These are phyloP conservation scores for Daldinia sp. DNA, from an alignment of 2,329 filamentous ascomycete genomes.

Conservation along the genomic window DNA sequence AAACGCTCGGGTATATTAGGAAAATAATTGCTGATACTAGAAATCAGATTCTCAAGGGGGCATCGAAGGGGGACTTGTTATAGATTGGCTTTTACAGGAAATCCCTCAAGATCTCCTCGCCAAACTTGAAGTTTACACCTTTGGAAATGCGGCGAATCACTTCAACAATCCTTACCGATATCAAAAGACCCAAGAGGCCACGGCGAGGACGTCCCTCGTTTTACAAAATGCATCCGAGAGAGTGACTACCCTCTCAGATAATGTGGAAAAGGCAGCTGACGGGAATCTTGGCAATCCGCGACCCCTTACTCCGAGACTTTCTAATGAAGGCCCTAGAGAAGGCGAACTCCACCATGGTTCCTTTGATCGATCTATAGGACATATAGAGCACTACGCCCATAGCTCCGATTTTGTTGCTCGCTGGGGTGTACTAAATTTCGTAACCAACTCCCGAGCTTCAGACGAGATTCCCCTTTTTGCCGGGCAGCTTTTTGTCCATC, in stretches of 20 bases:
- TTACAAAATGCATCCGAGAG: not conserved
- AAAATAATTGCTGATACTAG: not conserved
- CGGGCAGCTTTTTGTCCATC: not conserved
- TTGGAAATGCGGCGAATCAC: constrained; percentile 1
- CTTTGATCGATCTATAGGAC: not conserved
- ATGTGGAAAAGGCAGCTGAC: not conserved
- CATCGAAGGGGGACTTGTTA: not conserved
- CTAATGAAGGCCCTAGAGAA: not conserved
- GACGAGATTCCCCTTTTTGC: not conserved
- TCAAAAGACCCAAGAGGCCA: not conserved
- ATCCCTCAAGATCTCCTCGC: not conserved
- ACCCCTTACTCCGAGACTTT: not conserved
- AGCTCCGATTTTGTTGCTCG: not conserved
- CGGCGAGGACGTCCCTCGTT: not conserved
- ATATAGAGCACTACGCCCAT: constrained; percentile 1
- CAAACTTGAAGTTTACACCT: constrained; percentile 5
- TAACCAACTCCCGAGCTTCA: not conserved
- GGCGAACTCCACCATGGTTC: not conserved
- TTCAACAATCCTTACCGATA: not conserved
- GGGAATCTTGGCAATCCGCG: not conserved
- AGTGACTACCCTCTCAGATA: not conserved
- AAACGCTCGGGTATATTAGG: too few relatives aligned
- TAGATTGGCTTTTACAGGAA: constrained; percentile 5
- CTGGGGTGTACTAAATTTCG: not conserved
- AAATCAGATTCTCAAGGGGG: not conserved